Conservation (phyloP, 2,329 filamentous ascomycete genomes). For the Pyricularia sp. region DNA sequence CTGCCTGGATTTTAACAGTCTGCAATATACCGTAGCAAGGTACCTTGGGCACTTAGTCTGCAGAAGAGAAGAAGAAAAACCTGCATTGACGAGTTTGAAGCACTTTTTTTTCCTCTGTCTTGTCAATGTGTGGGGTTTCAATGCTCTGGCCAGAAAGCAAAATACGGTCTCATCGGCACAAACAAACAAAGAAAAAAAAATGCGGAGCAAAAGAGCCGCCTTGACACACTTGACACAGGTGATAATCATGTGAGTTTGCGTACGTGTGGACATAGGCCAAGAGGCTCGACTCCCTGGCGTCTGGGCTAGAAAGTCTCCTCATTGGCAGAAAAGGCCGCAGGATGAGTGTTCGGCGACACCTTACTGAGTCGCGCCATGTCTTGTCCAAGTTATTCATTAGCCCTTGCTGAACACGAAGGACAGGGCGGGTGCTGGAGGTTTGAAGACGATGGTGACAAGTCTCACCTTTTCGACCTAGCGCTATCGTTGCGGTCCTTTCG, state of each 20-base stretch:
- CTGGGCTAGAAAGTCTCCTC: background rate
- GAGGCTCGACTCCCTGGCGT: background rate
- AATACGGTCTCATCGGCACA: background rate
- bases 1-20: too few species aligned
- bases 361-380: background rate
- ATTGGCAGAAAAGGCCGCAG: background rate
- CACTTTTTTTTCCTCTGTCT: background rate
- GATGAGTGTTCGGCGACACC: background rate
- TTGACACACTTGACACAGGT: background rate
- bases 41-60: too few species aligned
- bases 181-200: background rate
- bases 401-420: background rate
- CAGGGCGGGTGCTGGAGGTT: background rate
- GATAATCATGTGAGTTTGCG: background rate
- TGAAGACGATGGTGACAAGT: background rate
- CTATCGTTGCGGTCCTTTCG: too few species aligned
- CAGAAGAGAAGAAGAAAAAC: too few species aligned
- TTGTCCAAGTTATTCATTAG: background rate
- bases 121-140: background rate
- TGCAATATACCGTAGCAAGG: too few species aligned
- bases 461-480: background rate
- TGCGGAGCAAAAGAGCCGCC: background rate
- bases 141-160: background rate
- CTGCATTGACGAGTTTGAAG: too few species aligned
- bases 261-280: background rate